A percentile compares a stretch with the other conserved stretches of the same genome.
Conservation (phyloP, 2,329 filamentous ascomycete species). For the Epichloe festucae region DNA sequence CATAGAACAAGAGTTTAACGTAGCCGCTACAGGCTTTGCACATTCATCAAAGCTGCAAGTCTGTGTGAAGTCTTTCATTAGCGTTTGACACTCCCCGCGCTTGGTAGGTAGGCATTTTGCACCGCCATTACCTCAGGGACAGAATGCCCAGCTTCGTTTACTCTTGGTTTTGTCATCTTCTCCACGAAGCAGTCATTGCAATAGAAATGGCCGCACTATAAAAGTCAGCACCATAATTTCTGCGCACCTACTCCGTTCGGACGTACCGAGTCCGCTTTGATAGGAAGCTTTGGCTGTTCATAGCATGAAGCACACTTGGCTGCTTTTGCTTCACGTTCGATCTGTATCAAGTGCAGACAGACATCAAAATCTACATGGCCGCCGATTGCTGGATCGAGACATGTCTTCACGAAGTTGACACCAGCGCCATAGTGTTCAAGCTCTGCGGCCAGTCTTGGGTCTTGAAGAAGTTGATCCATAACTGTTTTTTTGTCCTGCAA, state of each 20-base stretch:
- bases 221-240: slow-evolving; percentile 5
- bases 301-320: slow-evolving; percentile 7
- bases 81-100: background rate
- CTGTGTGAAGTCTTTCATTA: background rate
- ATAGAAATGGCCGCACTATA: slow-evolving; percentile 22
- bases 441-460: background rate
- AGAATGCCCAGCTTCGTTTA: background rate
- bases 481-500: background rate
- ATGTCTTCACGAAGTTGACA: slow-evolving; percentile 3
- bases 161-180: background rate
- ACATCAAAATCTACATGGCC: slow-evolving; percentile 9
- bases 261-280: background rate
- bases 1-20: background rate
- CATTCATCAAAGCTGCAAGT: background rate
- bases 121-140: background rate
- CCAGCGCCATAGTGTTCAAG: slow-evolving; percentile 8
- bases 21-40: background rate
- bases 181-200: slow-evolving; percentile 13
- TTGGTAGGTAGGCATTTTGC: fast-evolving
- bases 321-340: slow-evolving; percentile 2
- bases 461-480: slow-evolving; percentile 5
- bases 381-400: slow-evolving; percentile 8
- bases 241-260: background rate
- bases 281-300: background rate
- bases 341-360: slow-evolving; percentile 7